Conservation (phyloP, 441 rosid genomes). For the Adansonia gregorii region DNA sequence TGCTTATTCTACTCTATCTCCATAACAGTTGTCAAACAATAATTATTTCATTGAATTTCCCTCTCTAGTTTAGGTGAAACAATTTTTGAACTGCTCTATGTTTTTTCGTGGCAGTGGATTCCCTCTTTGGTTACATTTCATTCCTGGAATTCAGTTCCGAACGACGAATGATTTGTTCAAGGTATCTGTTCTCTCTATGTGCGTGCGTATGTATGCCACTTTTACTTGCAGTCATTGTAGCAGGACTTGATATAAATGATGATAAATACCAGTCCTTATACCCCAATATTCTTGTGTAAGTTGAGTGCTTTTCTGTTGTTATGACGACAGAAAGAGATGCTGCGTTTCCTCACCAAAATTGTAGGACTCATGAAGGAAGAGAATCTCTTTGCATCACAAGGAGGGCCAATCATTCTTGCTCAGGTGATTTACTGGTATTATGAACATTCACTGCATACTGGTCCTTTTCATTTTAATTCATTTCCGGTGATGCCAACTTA, state of each 20-base stretch:
- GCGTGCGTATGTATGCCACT: not conserved
- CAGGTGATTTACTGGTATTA: constrained; percentile 47
- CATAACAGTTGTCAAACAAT: not conserved
- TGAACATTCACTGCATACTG: constrained; percentile 2
- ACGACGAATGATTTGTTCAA: constrained; percentile 53
- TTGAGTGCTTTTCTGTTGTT: not conserved
- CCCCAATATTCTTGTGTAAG: not conserved
- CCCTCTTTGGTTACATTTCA: constrained; percentile 77
- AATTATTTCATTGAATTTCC: not conserved
- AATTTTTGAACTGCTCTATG: not conserved
- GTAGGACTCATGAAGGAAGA: constrained; percentile 62
- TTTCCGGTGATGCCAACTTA: not conserved
- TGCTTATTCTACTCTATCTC: not conserved
- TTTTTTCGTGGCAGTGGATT: constrained; percentile 52
- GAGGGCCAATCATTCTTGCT: constrained; percentile 75
- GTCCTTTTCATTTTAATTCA: not conserved
- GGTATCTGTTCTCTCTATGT: constrained; percentile 38
- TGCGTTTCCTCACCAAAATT: constrained; percentile 54
- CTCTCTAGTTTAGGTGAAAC: not conserved
- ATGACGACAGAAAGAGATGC: constrained; percentile 55
- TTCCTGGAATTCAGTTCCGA: constrained; percentile 73
- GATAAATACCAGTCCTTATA: not conserved
- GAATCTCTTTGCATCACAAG: constrained; percentile 68
- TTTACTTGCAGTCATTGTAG: not conserved
- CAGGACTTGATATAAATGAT: not conserved